phyloP scores from a whole-genome alignment of 176 grass and related monocot species.

The Ananas comosus region DNA sequence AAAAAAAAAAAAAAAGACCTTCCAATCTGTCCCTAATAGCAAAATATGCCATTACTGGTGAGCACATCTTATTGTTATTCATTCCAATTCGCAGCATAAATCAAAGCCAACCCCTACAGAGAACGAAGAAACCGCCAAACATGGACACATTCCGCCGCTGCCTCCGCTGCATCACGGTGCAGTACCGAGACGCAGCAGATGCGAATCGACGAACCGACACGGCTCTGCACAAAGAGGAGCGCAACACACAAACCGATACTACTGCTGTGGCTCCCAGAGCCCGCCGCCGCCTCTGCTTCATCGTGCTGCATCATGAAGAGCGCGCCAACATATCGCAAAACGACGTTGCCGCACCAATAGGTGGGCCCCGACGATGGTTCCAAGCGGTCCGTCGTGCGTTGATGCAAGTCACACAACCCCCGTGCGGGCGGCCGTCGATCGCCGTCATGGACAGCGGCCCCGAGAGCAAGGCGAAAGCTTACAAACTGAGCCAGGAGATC shows the following conservation, averaged over 20 bases:
- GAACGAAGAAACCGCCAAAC: background rate
- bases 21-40: conserved; percentile 12
- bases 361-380: conserved; percentile 32
- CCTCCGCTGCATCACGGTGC: too few relatives aligned
- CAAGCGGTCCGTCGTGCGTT: conserved; percentile 21
- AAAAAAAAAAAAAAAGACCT: conserved; percentile 4
- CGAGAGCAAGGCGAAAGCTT: conserved; percentile 25
- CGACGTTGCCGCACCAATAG: background rate
- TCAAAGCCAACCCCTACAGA: background rate
- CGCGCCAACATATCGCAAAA: too few relatives aligned
- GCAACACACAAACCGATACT: too few relatives aligned
- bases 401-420: conserved; percentile 6
- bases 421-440: conserved; percentile 18
- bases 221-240: too few relatives aligned
- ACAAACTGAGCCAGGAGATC: conserved; percentile 19
- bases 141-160: background rate
- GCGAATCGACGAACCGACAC: too few relatives aligned
- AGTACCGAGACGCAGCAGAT: too few relatives aligned
- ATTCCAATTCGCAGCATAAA: background rate
- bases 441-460: background rate
- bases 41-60: conserved; percentile 18
- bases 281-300: conserved; percentile 33
- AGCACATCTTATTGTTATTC: conserved; percentile 29
- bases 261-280: too few relatives aligned
- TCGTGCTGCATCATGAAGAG: conserved; percentile 20